Conservation (phyloP, 352 stramenopile genomes). For the Halophytophthora batemanensis region DNA sequence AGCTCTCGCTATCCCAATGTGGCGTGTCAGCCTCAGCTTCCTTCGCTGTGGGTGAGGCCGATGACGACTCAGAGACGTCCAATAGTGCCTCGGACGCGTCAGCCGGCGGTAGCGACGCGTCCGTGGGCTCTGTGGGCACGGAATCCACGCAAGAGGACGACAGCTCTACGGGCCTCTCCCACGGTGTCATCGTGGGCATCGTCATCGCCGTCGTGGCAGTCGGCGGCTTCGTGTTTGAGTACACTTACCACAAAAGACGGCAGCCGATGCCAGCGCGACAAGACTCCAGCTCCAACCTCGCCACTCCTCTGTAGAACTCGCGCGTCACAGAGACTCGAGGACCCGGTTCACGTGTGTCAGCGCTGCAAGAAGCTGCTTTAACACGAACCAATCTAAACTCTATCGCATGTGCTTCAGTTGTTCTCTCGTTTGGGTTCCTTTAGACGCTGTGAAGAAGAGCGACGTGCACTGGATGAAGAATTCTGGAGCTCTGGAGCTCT, state of each 20-base stretch:
- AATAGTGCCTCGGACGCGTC: conserved; percentile 15
- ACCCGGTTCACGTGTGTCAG: background rate
- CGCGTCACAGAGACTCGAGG: conserved; percentile 1
- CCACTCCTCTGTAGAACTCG: conserved; percentile 17
- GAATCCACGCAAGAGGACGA: conserved; percentile 54
- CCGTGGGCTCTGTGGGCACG: conserved; percentile 14
- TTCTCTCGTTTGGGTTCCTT: conserved; percentile 16
- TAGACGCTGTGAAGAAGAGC: conserved; percentile 1
- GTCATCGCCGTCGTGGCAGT: conserved; percentile 62
- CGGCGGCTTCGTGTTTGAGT: conserved; percentile 71
- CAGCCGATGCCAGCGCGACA: conserved; percentile 26
- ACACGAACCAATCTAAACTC: conserved; percentile 15
- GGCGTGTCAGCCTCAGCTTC: conserved; percentile 24
- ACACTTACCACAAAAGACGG: conserved; percentile 62
- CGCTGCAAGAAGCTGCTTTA: conserved; percentile 17
- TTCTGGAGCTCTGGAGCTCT: too few species aligned
- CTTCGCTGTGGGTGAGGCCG: conserved; percentile 15
- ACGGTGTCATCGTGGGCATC: conserved; percentile 68
- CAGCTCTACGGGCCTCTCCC: conserved; percentile 47
- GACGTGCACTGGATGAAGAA: background rate
- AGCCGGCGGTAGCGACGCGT: conserved; percentile 2
- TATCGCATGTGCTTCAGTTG: conserved; percentile 34
- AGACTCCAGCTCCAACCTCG: conserved; percentile 19
- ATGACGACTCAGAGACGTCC: conserved; percentile 17
- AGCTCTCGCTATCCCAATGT: conserved; percentile 51